Base-by-base conservation (phyloP, 495 filamentous ascomycete species). In the Podospora fimiseda region DNA sequence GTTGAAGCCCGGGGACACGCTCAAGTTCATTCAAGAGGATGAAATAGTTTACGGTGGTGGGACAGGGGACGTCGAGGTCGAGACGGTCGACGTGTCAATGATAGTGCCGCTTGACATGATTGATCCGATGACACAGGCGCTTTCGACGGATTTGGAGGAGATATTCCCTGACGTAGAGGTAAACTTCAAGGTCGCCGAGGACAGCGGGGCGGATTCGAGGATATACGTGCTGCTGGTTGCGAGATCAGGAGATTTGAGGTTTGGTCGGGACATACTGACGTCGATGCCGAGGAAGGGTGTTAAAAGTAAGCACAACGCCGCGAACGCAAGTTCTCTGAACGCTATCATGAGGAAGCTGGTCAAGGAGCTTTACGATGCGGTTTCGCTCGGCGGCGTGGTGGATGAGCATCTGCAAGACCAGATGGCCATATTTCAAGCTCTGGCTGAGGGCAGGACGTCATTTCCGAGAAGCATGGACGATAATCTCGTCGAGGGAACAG, bases 381-480 rank as follows among this genome's bases (percentile, higher is more conserved):
- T 88, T 5, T 55, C 60, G 8, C 64, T 70, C 39, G 76, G 75
- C 0, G 79, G 78, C 4, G 73, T 72, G 19, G 80, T 90, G 7
- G 89, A 94, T 63, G 77, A 81, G 60, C 72, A 82, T 58, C 79
- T 91, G 63, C 79, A 87, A 64, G 90, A 94, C 66, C 90, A 94
- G 60, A 59, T 94, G 45, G 80, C 91, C 1, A 75, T 93, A 2
- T 94, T 91, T 60, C 88, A 94, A 62, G 85, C 84, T 22, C 69
- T 95, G 40, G 85, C 80, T 9, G 66, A 78, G 36, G 83, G 82
- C 1, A 64, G 55, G 19, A 78, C 77, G 38, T 67, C 60, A 14
- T 73, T 73, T 19, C 64, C 59, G n/a, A 52, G 64, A 15, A 23
- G 43, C 43, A 39, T 55, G 18, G 47, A 59, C 9, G 57, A 62